Conservation (phyloP, 1,139 yeast genomes). For the Hansenula sp. region DNA sequence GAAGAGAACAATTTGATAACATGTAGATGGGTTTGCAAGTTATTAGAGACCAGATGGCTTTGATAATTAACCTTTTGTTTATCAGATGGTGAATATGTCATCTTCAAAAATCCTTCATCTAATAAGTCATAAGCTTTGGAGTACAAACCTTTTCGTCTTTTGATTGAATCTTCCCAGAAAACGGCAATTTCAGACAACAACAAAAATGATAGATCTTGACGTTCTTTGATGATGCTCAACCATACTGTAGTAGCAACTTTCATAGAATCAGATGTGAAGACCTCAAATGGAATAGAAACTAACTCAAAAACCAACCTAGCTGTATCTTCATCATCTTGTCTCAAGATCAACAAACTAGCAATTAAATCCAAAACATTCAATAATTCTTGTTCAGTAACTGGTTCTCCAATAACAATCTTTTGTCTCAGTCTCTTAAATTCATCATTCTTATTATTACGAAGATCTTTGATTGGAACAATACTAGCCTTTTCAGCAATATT, state of each 20-base stretch:
- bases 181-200: conserved; percentile 63
- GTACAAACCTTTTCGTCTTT: conserved; percentile 60
- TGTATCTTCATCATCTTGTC: conserved; percentile 34
- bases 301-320: conserved; percentile 53
- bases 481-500: conserved; percentile 30
- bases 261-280: conserved; percentile 59
- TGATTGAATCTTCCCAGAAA: conserved; percentile 65
- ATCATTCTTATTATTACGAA: conserved; percentile 17
- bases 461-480: conserved; percentile 10
- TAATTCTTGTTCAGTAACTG: conserved; percentile 31
- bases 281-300: conserved; percentile 68
- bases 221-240: conserved; percentile 76
- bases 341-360: conserved; percentile 44
- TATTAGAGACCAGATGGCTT: conserved; percentile 43
- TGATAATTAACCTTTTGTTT: conserved; percentile 52
- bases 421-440: conserved; percentile 18
- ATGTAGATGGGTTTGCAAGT: conserved; percentile 71
- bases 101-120: conserved; percentile 61
- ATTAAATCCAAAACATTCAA: conserved; percentile 41
- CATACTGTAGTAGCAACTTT: conserved; percentile 72
- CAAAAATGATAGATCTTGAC: conserved; percentile 52
- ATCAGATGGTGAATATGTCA: conserved; percentile 91
- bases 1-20: conserved; percentile 69
- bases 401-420: conserved; percentile 14
- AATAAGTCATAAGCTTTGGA: conserved; percentile 54